Base-by-base conservation (phyloP, 2,329 filamentous ascomycete species). In the Lizonia empirigonia region DNA sequence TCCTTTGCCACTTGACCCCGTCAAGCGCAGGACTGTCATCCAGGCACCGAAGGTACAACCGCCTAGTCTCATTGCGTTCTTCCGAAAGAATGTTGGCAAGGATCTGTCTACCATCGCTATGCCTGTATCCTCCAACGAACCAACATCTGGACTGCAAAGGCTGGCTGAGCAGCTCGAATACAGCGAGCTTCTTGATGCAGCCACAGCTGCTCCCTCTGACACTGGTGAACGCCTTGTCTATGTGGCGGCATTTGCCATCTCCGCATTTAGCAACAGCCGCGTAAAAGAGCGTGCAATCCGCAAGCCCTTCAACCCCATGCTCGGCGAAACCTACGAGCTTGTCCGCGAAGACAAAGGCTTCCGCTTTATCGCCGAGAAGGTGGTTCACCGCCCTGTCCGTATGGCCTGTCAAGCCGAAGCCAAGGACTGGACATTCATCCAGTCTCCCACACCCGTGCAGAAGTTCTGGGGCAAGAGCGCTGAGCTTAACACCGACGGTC, bases 401-500 rank as follows among this genome's bases (percentile, higher is more conserved):
- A 85, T 97, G 66, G 94, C 94, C 5, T 93, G 92, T 77, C 92
- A 97, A 72, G 94, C 93, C 4, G 94, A 99, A 71, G 85, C 89
- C 30, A 82, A 85, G 30, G 79, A 83, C 50, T 99, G 94, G 94
- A 91, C 88, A 2, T 87, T 96, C 55, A 82, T 90, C 1, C 94
- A 97, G 70, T 90, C 88, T 4, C 90, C 94, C 0, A 87, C 89
- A 49, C 94, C 94, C 0, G 88, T 88, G 18, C 93, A 99, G 70
- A 97, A 97, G 70, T 99, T 99, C 77, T 97, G 94, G 94, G 94
- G 94, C 48, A 97, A 97, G 78, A 93, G 88, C 46, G 91, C 91
- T 2, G 94, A 99, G 74, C 85, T 99, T 56, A 94, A 90, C 54
- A 97, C 91, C 0, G 93, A 97, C 46, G 94, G 94, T 2, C 88